These are phyloP conservation scores for Agastache rugosa DNA, from an alignment of 257 asterid species.

Conservation along the genomic window DNA sequence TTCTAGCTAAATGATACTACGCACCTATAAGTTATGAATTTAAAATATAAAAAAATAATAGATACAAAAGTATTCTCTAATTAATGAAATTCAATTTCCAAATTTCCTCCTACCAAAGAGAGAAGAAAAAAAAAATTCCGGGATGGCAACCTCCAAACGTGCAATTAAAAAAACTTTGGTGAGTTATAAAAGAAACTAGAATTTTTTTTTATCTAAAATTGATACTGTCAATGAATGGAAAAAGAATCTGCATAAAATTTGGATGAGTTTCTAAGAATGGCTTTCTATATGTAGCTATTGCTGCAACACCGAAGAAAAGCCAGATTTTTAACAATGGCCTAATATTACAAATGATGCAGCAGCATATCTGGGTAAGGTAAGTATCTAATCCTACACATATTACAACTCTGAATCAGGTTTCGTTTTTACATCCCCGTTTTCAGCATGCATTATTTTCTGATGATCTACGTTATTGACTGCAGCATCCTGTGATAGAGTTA, in stretches of 20 bases:
- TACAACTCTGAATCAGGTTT: conserved; percentile 45
- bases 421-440: conserved; percentile 65
- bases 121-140: background rate
- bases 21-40: too few species aligned
- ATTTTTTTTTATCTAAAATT: conserved; percentile 20
- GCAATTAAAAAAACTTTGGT: background rate
- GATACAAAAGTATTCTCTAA: background rate
- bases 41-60: too few species aligned
- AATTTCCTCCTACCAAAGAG: background rate
- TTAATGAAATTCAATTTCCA: background rate
- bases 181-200: background rate
- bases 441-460: conserved; percentile 48
- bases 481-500: conserved; percentile 41
- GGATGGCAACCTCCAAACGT: background rate
- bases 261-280: conserved; percentile 48
- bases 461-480: conserved; percentile 38
- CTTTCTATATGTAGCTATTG: conserved; percentile 42
- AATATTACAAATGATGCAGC: conserved; percentile 54
- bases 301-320: conserved; percentile 48
- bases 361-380: conserved; percentile 27
- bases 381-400: conserved; percentile 45
- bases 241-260: conserved; percentile 34
- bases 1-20: too few species aligned
- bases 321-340: conserved; percentile 40
- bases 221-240: conserved; percentile 31